Percentiles rank a stretch among this genome's conserved stretches.
Conservation (phyloP, 177 flowering plant species). For the Vitis hybrid region DNA sequence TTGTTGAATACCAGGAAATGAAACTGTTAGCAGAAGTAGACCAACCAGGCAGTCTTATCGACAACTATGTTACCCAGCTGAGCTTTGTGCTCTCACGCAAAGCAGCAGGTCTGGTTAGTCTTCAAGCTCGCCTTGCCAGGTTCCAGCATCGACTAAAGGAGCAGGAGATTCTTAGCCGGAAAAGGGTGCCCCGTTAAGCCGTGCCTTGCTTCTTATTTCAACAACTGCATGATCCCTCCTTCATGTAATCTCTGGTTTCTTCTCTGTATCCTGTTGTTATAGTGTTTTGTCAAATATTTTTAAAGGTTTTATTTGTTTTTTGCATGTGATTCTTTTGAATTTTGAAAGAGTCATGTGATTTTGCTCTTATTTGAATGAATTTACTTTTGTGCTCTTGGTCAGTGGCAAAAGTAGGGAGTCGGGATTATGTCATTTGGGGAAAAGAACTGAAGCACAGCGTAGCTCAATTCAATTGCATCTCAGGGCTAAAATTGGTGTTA, state of each 20-base stretch:
- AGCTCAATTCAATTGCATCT: background rate
- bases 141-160: conserved; percentile 95
- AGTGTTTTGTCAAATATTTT: too few relatives aligned
- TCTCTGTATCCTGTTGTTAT: background rate
- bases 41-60: conserved; percentile 94
- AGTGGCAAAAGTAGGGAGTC: too few relatives aligned
- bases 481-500: background rate
- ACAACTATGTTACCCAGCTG: conserved; percentile 84
- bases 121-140: conserved; percentile 93
- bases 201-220: background rate
- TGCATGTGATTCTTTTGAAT: too few relatives aligned
- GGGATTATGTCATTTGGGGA: too few relatives aligned
- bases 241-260: background rate
- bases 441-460: too few relatives aligned
- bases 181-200: conserved; percentile 68
- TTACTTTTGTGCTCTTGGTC: too few relatives aligned
- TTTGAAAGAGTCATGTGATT: too few relatives aligned
- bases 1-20: conserved; percentile 72
- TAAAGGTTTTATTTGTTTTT: too few relatives aligned
- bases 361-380: too few relatives aligned
- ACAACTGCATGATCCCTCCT: background rate
- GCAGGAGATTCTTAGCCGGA: conserved; percentile 89
- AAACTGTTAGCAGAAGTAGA: conserved; percentile 93
- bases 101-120: conserved; percentile 91
- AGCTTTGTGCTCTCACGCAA: conserved; percentile 92